Conservation (phyloP, 2,329 filamentous ascomycete genomes). For the Zarea fungicola region DNA sequence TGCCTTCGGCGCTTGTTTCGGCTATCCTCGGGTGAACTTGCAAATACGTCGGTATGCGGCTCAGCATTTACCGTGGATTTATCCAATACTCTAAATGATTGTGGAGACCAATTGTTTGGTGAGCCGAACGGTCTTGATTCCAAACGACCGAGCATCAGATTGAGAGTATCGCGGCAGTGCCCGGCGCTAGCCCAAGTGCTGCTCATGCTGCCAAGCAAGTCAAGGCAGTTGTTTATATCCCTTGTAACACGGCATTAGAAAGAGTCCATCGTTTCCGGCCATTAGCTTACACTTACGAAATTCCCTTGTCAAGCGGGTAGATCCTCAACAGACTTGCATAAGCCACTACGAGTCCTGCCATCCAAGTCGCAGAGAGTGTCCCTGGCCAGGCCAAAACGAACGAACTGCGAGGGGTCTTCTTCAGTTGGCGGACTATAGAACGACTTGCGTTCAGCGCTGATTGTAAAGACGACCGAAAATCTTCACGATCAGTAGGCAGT, state of each 20-base stretch:
- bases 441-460: slow-evolving; percentile 24
- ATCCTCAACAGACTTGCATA: slow-evolving; percentile 27
- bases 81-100: background rate
- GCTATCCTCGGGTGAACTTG: background rate
- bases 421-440: slow-evolving; percentile 22
- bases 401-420: slow-evolving; percentile 16
- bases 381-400: slow-evolving; percentile 30
- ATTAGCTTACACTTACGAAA: slow-evolving; percentile 10
- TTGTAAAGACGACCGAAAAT: slow-evolving; percentile 28
- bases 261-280: background rate
- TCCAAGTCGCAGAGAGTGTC: slow-evolving; percentile 30
- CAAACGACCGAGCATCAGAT: slow-evolving; percentile 1
- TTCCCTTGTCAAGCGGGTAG: slow-evolving; percentile 21
- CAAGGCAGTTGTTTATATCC: background rate
- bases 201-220: background rate
- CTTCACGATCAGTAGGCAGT: slow-evolving; percentile 20
- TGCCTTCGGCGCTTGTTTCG: slow-evolving; percentile 1
- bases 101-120: background rate
- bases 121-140: background rate
- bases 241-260: background rate
- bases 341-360: slow-evolving; percentile 31
- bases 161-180: slow-evolving; percentile 1
- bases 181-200: background rate
- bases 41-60: background rate
- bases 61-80: background rate